Evolutionary conservation across 1,284 basidiomycete genomes (phyloP), one percentile per base, ranked within the genome.

Genomic region (Paramarasmius palmivorus): DNA sequence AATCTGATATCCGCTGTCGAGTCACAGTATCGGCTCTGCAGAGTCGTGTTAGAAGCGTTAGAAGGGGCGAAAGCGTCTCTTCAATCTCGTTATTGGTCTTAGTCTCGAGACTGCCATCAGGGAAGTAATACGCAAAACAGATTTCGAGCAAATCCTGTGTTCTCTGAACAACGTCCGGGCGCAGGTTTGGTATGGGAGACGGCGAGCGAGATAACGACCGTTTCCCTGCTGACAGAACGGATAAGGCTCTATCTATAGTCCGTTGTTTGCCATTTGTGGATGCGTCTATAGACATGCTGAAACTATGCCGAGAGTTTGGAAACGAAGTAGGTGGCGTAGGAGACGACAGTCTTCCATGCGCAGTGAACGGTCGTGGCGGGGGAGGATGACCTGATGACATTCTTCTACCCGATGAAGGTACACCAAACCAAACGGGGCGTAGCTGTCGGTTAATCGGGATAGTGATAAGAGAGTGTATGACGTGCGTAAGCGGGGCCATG

Each of bases 51-150:
- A 95, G 69, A 20, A 96, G 78, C 10, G 93, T 71, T 10, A 89
- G 76, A 12, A 95, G 73, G 1, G 93, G 93, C 2, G 84, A 77
- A 22, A 94, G 71, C 0, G 86, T 66, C 51, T 95, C 92, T 61
- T 95, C 93, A 34, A 94, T 67, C 51, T 78, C 73, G 37, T 82
- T 79, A 23, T 90, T 81, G 46, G 72, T 72, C 6, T 55, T 88
- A 83, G 61, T 92, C 90, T 0, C 83, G 77, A 49, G 88, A 83
- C 6, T 78, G 64, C 29, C 72, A 2, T 79, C 85, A 0, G 88
- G 88, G 61, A 91, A 79, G 66, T 86, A 88, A 62, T 86, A 75
- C 15, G 72, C 68, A 25, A 90, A 75, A 0, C 84, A 74, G 19
- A 75, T 68, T 46, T 90, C 86, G 26, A 92, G 71, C 2, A 92